A percentile compares a stretch with the other conserved stretches of the same genome.
These are phyloP conservation scores for Pleurotus djamor DNA, from an alignment of 768 basidiomycete species.

Conservation along the genomic window DNA sequence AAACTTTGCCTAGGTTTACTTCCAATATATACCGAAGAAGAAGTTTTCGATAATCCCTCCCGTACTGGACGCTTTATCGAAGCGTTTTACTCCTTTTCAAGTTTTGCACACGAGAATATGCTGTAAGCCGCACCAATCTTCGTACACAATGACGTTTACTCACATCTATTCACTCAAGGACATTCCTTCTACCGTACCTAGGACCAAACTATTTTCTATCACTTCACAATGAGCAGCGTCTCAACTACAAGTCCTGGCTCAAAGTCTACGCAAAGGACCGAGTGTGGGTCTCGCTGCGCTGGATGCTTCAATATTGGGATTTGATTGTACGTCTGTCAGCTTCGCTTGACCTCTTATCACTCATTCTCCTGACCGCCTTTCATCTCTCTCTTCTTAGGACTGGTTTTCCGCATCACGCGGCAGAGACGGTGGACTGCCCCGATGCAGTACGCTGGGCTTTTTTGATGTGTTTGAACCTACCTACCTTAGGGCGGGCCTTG, in stretches of 20 bases:
- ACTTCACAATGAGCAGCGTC: slow-evolving; percentile 5
- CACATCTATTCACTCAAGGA: too few relatives aligned
- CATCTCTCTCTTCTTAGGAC: too few relatives aligned
- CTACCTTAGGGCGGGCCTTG: neutral
- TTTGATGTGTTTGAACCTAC: slow-evolving; percentile 3
- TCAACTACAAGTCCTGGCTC: slow-evolving; percentile 6
- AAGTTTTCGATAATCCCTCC: too few relatives aligned
- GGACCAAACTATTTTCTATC: neutral
- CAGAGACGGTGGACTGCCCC: neutral
- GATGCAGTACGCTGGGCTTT: neutral
- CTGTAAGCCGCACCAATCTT: too few relatives aligned
- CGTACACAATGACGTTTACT: too few relatives aligned
- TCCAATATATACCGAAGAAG: too few relatives aligned
- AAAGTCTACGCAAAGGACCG: slow-evolving; percentile 4
- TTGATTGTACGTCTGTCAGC: neutral
- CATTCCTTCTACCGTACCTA: neutral
- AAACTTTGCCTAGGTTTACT: too few relatives aligned
- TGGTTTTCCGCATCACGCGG: neutral
- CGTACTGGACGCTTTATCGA: too few relatives aligned
- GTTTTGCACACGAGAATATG: too few relatives aligned
- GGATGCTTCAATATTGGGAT: neutral
- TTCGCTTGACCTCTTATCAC: neutral
- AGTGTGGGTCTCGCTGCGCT: neutral
- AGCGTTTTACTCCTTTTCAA: too few relatives aligned
- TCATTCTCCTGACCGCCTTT: too few relatives aligned